Percentiles rank a stretch among this genome's conserved stretches.
These are phyloP conservation scores for Cyclotella choctawhatcheeana DNA, from an alignment of 108 stramenopile genomes.

Conservation along the genomic window DNA sequence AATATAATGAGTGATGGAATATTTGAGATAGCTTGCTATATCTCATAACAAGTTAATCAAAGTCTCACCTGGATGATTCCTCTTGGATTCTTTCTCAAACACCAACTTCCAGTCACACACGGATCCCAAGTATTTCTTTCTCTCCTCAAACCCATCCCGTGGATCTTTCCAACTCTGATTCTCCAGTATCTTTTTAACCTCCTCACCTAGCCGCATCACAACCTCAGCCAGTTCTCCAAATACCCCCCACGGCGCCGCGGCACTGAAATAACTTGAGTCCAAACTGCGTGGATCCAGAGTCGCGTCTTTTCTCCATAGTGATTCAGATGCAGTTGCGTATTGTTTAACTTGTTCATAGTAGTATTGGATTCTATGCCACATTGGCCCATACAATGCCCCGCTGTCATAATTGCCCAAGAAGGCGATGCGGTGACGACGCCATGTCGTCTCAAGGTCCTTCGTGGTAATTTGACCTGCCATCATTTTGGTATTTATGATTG, in stretches of 20 bases:
- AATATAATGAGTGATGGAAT: neutral
- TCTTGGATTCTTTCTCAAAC: conserved; percentile 53
- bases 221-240: conserved; percentile 71
- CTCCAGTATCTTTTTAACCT: conserved; percentile 27
- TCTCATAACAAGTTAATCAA: no score
- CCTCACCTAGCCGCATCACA: conserved; percentile 53
- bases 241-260: conserved; percentile 59
- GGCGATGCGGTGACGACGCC: conserved; percentile 63
- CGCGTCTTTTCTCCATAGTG: conserved; percentile 29
- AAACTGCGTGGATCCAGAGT: neutral
- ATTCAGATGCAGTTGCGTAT: conserved; percentile 27
- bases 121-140: conserved; percentile 60
- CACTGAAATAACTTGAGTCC: conserved; percentile 23
- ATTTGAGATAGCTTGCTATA: no score
- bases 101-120: conserved; percentile 48
- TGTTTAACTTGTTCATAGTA: conserved; percentile 21
- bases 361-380: conserved; percentile 37
- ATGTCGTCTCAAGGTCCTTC: conserved; percentile 50
- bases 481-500: conserved; percentile 72
- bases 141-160: neutral
- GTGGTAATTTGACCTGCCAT: conserved; percentile 25
- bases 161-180: conserved; percentile 15
- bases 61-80: conserved; percentile 61
- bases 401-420: conserved; percentile 31
- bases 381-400: conserved; percentile 20